phyloP scores from a whole-genome alignment of 345 rosid genomes.

The Excoecaria cochinchinensis region DNA sequence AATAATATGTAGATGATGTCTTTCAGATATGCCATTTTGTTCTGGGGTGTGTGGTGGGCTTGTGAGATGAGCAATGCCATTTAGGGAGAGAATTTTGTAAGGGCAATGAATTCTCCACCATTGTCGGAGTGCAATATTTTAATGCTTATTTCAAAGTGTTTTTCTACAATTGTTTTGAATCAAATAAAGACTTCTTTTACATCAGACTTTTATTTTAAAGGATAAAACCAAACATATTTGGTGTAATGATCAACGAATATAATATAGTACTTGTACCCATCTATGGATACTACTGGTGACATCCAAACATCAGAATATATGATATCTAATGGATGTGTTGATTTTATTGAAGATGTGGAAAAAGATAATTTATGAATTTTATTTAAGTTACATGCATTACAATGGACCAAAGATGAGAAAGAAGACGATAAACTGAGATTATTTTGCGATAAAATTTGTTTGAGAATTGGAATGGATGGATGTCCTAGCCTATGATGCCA shows the following conservation, averaged over 20 bases:
- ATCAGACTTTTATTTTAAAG: not conserved
- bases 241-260: not conserved
- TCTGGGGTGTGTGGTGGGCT: not conserved
- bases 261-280: not conserved
- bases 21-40: not conserved
- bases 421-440: not conserved
- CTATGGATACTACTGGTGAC: not conserved
- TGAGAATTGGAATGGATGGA: not conserved
- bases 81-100: not conserved
- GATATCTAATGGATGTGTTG: not conserved
- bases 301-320: not conserved
- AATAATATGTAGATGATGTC: not conserved
- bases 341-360: not conserved
- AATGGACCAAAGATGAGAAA: accelerated
- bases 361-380: not conserved
- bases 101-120: not conserved
- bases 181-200: not conserved
- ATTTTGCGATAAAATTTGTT: not conserved
- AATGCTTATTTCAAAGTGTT: not conserved
- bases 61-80: not conserved
- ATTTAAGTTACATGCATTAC: not conserved
- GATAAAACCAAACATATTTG: not conserved
- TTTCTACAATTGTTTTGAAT: not conserved
- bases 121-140: not conserved
- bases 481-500: not conserved